Percentiles rank a stretch among this genome's conserved stretches.
These are phyloP conservation scores for Aspergillus sp. DNA, from an alignment of 2,329 filamentous ascomycete species.

Conservation along the genomic window DNA sequence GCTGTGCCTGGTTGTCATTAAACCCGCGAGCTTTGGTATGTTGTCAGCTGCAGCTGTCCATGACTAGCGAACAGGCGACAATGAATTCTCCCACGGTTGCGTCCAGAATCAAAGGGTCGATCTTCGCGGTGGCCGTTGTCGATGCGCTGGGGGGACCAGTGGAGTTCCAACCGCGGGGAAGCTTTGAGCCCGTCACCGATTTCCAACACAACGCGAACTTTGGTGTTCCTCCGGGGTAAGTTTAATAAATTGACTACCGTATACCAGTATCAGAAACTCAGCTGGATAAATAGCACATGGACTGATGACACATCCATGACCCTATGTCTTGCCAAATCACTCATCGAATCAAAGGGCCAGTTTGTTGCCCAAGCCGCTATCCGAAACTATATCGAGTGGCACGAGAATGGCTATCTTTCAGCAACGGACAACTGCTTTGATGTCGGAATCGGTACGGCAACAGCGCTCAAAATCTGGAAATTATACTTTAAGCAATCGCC, in stretches of 20 bases:
- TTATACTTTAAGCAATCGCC: not conserved
- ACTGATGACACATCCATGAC: conserved; percentile 49
- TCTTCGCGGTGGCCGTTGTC: conserved; percentile 43
- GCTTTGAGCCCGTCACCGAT: conserved; percentile 36
- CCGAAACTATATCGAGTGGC: conserved; percentile 40
- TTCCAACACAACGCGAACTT: not conserved
- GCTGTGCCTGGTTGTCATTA: not conserved
- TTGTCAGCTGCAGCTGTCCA: not conserved
- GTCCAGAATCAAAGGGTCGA: conserved; percentile 24
- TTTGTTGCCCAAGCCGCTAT: conserved; percentile 34
- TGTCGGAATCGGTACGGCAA: conserved; percentile 36
- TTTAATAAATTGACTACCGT: not conserved
- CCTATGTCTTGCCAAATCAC: conserved; percentile 42
- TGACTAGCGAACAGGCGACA: not conserved
- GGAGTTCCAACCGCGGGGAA: conserved; percentile 38
- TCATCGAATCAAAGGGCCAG: conserved; percentile 32
- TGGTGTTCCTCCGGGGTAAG: not conserved
- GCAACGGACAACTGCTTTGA: conserved; percentile 39
- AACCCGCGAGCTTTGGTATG: not conserved
- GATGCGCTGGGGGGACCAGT: conserved; percentile 47
- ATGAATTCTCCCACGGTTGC: not conserved
- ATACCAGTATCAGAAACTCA: not conserved
- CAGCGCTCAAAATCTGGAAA: conserved; percentile 35
- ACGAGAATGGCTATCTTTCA: conserved; percentile 37
- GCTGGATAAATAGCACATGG: conserved; percentile 28